Evolutionary conservation across 352 stramenopile genomes (phyloP), one percentile per base, ranked within the genome.

Genomic region (Phytophthora citricola): DNA sequence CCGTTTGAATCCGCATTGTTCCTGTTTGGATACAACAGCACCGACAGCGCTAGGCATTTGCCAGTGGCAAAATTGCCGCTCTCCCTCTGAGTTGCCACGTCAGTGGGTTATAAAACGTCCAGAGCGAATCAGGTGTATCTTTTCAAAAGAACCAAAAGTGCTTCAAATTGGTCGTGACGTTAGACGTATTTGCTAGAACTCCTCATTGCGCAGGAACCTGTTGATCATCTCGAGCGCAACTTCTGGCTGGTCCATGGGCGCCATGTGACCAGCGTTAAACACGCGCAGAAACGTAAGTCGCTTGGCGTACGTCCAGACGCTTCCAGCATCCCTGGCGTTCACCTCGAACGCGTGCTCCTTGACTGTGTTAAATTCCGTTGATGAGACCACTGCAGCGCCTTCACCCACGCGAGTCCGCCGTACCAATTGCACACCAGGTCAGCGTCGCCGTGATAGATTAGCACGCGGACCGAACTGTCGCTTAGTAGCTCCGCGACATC

Each of bases 361-460:
- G 4, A 63, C 79, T 7, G 45, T 40, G 32, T 95, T 83, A 79
- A 98, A 99, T 8, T 82, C 83, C 76, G 65, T 47, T 89, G 79
- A 62, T 96, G 87, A 24, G 63, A 68, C 97, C 97, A 99, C 22
- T 97, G 75, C 45, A 99, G 72, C 27, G 76, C 85, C 1, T 85
- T 66, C 8, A 91, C 98, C 95, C 95, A 99, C 17, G 94, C 94
- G 60, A 96, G 67, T 54, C 98, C 98, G 10, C 95, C 96, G 38
- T 97, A 68, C 83, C 97, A 99, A 66, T 99, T 99, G 81, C 94
- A 98, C 65, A 98, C 97, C 60, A 98, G 94, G 65, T 99, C 97
- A 17, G 93, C 81, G 71, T 99, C 97, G 40, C 97, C 97, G n/a
- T 93, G 87, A 79, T 99, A 99, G 56, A 99, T 95, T 12, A 99